Percentiles rank a stretch among this genome's conserved stretches.
These are phyloP conservation scores for Camelina neglecta DNA, from an alignment of 345 rosid species.

Conservation along the genomic window DNA sequence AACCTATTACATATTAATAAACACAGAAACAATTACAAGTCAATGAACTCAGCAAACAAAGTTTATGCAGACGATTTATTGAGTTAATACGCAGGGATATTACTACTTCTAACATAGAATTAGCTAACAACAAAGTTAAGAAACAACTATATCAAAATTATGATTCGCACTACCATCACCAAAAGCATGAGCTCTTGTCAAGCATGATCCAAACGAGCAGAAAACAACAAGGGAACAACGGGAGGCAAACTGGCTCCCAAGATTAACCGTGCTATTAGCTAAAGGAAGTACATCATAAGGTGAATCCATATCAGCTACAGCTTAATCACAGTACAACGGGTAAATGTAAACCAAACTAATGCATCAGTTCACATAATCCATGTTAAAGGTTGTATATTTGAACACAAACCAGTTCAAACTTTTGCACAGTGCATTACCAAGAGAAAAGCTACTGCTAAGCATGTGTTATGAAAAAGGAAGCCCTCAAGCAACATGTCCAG, in stretches of 20 bases:
- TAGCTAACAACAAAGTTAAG: slow-evolving; percentile 12
- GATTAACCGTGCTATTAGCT: slow-evolving; percentile 33
- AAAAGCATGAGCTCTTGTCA: slow-evolving; percentile 25
- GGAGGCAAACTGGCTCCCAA: slow-evolving; percentile 26
- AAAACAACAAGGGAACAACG: slow-evolving; percentile 30
- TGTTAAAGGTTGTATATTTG: slow-evolving; percentile 1
- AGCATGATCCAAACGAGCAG: slow-evolving; percentile 25
- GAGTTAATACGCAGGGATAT: not conserved
- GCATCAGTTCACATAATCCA: not conserved
- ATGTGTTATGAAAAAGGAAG: not conserved
- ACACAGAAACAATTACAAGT: slow-evolving; percentile 26
- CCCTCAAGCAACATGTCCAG: not conserved
- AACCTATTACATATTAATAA: slow-evolving; percentile 52
- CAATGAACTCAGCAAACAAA: not conserved
- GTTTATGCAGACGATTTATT: not conserved
- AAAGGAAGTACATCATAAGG: slow-evolving; percentile 26
- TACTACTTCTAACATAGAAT: not conserved
- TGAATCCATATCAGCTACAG: slow-evolving; percentile 21
- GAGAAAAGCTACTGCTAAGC: slow-evolving; percentile 9
- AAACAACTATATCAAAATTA: not conserved
- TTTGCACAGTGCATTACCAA: slow-evolving; percentile 18
- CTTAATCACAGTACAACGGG: slow-evolving; percentile 8
- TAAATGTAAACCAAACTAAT: not conserved
- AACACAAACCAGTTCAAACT: slow-evolving; percentile 9
- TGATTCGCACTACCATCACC: slow-evolving; percentile 28